Base-by-base conservation (phyloP, 1,284 basidiomycete genomes). In the Thelephora terrestris region DNA sequence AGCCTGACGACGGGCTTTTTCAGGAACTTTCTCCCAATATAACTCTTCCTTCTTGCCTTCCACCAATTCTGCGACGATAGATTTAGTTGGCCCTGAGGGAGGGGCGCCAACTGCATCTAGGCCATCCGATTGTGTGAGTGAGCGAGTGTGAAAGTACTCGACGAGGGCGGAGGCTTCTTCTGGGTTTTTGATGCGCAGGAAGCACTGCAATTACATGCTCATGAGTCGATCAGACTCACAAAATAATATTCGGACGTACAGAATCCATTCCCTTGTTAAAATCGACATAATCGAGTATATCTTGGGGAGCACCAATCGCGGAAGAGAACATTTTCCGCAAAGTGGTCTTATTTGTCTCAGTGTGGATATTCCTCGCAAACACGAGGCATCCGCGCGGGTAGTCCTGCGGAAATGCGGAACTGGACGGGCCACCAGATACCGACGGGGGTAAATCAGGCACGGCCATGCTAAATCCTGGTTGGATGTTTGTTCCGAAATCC, bases 11-110 rank as follows among this genome's bases (percentile, higher is more conserved):
- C 79, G 69, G 16, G 87, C 69, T 57, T 83, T 87, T 56, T 80
- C 75, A 0, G 86, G 86, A 0, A 89, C 76, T 54, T 80, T 81
- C 49, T 77, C 73, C 86, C 86, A 90, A 56, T 89, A 90, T 17
- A 89, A 48, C 52, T 74, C 75, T 57, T 88, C 86, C 46, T 72
- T 69, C 57, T 66, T 76, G 2, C 82, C 85, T 7, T 64, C 60
- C 0, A 89, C 74, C 24, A 79, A 47, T 57, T 85, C 84, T 35
- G 74, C 55, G 14, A 50, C 45, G 12, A 86, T 71, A 1, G 64
- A 52, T 32, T 61, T 66, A 6, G 6, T 7, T 32, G 29, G 7
- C 14, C 5, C 29, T 10, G 29, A 12, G 29, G 29, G 29, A 32
- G 14, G 3, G 12, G 14, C 29, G 12, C 29, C 29, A 12, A 10